Conservation (phyloP, 1,139 yeast species). For the Cylindricascospora bacillispora region DNA sequence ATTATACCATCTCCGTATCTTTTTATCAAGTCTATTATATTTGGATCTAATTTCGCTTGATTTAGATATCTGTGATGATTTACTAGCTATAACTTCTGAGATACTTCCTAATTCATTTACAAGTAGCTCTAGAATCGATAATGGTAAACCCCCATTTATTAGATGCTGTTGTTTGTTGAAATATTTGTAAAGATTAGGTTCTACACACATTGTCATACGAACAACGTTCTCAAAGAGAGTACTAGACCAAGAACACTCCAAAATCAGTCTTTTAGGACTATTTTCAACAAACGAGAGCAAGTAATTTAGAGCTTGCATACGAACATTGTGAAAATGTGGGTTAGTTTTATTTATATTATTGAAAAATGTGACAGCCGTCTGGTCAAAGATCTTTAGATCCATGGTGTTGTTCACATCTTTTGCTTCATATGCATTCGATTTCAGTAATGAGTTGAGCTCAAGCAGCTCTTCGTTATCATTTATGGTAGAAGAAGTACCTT, state of each 20-base stretch:
- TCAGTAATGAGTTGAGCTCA: constrained; percentile 20
- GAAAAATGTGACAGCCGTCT: no score
- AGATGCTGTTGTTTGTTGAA: constrained; percentile 5
- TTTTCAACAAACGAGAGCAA: constrained; percentile 25
- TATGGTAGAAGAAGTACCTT: constrained; percentile 3
- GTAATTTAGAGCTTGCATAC: constrained; percentile 33
- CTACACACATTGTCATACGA: constrained; percentile 27
- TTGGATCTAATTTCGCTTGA: constrained; percentile 20
- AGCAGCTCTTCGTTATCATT: constrained; percentile 11
- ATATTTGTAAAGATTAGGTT: constrained; percentile 15
- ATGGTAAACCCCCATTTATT: constrained; percentile 12
- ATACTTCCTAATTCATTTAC: constrained; percentile 32
- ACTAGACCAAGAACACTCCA: constrained; percentile 4
- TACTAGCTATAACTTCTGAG: constrained; percentile 15
- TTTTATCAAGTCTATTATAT: constrained; percentile 20
- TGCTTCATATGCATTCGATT: constrained; percentile 18
- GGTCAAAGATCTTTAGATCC: constrained; percentile 22
- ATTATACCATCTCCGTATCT: constrained; percentile 31
- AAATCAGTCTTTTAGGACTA: constrained; percentile 22
- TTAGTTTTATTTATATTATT: constrained; percentile 23
- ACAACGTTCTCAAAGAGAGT: constrained; percentile 18
- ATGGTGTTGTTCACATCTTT: constrained; percentile 11
- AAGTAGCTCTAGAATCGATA: constrained; percentile 43
- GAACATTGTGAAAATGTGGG: constrained; percentile 36
- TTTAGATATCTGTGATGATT: constrained; percentile 18